phyloP scores from a whole-genome alignment of 2,329 filamentous ascomycete genomes.

The Aureobasidium uvarum region DNA sequence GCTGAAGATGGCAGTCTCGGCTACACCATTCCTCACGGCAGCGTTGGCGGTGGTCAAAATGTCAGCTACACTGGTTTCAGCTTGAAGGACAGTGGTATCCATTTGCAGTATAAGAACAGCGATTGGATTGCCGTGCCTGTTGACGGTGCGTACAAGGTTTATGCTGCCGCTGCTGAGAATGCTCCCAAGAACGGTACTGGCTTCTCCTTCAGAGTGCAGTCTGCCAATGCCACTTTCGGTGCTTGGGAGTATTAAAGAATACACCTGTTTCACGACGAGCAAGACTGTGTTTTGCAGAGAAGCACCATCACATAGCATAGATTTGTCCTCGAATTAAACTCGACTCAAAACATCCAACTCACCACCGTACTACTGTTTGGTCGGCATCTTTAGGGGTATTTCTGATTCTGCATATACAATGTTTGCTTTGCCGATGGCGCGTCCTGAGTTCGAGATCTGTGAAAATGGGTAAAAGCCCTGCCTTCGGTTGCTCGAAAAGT shows the following conservation, averaged over 20 bases:
- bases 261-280: background rate
- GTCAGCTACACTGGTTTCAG: constrained; percentile 26
- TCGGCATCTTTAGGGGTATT: no score
- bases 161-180: constrained; percentile 17
- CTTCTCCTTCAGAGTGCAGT: constrained; percentile 30
- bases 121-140: constrained; percentile 27
- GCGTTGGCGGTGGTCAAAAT: constrained; percentile 4
- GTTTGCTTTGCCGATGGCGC: background rate
- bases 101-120: constrained; percentile 19
- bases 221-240: constrained; percentile 28
- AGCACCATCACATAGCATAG: background rate
- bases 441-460: background rate
- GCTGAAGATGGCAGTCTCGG: constrained; percentile 22
- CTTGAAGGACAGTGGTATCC: constrained; percentile 20
- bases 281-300: no score
- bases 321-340: background rate
- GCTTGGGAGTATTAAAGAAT: constrained; percentile 18
- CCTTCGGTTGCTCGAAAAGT: background rate
- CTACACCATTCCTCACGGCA: constrained; percentile 27
- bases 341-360: no score
- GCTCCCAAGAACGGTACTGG: constrained; percentile 18
- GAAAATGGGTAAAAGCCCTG: background rate
- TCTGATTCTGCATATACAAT: no score
- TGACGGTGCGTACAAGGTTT: constrained; percentile 24
- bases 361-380: no score